These are phyloP conservation scores for Rubroboletus satanas DNA, from an alignment of 768 basidiomycete species.

Conservation along the genomic window DNA sequence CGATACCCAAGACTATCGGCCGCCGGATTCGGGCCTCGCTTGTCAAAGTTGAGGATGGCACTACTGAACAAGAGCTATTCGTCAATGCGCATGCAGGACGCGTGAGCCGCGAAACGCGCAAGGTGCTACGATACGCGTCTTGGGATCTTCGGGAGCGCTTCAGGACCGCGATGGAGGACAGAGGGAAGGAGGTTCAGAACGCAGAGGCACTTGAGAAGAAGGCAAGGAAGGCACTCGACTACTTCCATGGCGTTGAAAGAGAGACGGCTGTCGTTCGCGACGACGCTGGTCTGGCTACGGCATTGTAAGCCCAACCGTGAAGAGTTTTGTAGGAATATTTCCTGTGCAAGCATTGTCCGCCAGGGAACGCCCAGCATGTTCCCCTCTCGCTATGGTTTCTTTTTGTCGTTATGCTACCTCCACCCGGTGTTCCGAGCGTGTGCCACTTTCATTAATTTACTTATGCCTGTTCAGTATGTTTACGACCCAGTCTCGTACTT, in stretches of 20 bases:
- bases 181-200: slow-evolving; percentile 67
- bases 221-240: slow-evolving; percentile 66
- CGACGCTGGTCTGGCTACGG: slow-evolving; percentile 19
- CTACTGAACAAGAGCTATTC: slow-evolving; percentile 54
- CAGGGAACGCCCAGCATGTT: not conserved
- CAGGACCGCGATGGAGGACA: slow-evolving; percentile 74
- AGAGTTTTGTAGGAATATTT: slow-evolving; percentile 1
- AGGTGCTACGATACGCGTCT: slow-evolving; percentile 84
- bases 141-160: slow-evolving; percentile 90
- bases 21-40: slow-evolving; percentile 72
- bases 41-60: slow-evolving; percentile 40
- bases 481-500: slow-evolving; percentile 6
- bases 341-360: not conserved
- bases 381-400: not conserved
- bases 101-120: slow-evolving; percentile 81
- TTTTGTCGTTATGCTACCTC: slow-evolving; percentile 5
- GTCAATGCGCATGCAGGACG: slow-evolving; percentile 65
- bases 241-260: slow-evolving; percentile 54
- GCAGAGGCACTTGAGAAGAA: slow-evolving; percentile 74
- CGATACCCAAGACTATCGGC: slow-evolving; percentile 88
- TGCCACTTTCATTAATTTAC: slow-evolving; percentile 10
- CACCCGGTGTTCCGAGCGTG: not conserved
- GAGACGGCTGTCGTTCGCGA: slow-evolving; percentile 41
- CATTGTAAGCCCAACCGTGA: slow-evolving; percentile 3
- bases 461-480: slow-evolving; percentile 9